Base-by-base conservation (phyloP, 2,329 filamentous ascomycete species). In the Fusarium sp. region DNA sequence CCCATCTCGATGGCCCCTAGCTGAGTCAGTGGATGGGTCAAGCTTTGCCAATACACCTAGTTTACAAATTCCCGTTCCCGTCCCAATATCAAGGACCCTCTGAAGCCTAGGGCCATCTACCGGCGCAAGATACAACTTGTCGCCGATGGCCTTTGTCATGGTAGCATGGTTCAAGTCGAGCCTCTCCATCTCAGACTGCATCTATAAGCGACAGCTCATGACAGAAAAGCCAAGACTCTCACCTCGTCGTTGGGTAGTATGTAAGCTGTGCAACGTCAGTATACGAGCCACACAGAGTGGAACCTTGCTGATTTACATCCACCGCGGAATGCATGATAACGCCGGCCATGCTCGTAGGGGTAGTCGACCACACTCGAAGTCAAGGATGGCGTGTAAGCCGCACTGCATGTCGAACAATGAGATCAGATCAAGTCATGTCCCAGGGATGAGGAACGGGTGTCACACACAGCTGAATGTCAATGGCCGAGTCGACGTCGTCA, bases 61-160 rank as follows among this genome's bases (percentile, higher is more conserved):
- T 52, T n/a, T 67, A 78, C 84, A 86, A 37, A 84, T 83, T 5
- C 85, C 85, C 4, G 83, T 85, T 10, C 85, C 85, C 0, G 84
- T 85, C 27, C 84, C 84, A 13, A 87, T 79, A 60, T 87, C 85
- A 2, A 86, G 79, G 11, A 86, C 80, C 7, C 77, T 77, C 3
- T 80, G 80, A 5, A 78, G 76, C 22, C 77, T 79, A 9, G 77
- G 75, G n/a, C 22, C 22, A 9, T 41, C 57, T 11, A 81, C 69
- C 11, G 84, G 76, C 39, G 82, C 82, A 13, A 72, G 57, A 52
- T 64, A 69, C 18, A 66, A 24, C 24, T 56, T 58, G 35, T 81
- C 78, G 3, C 69, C 72, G 11, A 81, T 72, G 24, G 65, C 59
- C 27, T 75, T 72, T 7, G 70, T 76, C 24, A 81, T 80, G 13